Base-by-base conservation (phyloP, 306 rosid genomes). In the Vachellia pachyceras region DNA sequence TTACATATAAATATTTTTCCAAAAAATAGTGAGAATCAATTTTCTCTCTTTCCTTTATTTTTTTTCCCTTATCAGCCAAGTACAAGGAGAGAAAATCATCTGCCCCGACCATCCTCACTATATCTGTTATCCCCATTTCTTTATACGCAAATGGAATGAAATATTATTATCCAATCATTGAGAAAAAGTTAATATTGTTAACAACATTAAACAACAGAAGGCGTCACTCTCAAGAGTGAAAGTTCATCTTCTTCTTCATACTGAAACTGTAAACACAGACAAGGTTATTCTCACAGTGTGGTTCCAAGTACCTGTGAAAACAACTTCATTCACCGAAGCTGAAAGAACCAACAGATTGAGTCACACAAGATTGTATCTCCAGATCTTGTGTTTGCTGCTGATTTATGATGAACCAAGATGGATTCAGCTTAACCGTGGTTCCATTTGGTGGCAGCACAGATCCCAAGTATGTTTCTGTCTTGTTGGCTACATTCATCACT, bases 301-400 rank as follows among this genome's bases (percentile, higher is more conserved):
- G 81, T 88, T 84, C 79, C 90, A 76, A 80, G 79, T 89, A 84
- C 97, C 98, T 6, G 88, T 86, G 33, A 95, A 82, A 75, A 93
- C 84, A 69, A 93, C 81, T 87, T 95, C 96, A 58, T 87, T 95
- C 96, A 58, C 97, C 99, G 81, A 93, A 95, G 87, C 86, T 89
- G 84, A 87, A 95, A 44, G 20, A 61, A 39, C 68, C 42, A 87
- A 60, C 82, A 85, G 90, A 50, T 69, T 85, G 84, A 52, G 78
- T 82, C 75, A 87, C 99, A 71, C 50, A 85, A 77, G 91, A 57
- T 13, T 89, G 88, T 79, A 93, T 86, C 13, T 79, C 81, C 69
- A 95, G 79, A 78, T 85, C 79, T 79, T 89, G 94, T 47, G 83
- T 80, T 73, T 72, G 90, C 86, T 73, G 84, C n/a, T 97, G 93